Evolutionary conservation across 768 basidiomycete species (phyloP).

Genomic region (Candolleomyces efflorescens): DNA sequence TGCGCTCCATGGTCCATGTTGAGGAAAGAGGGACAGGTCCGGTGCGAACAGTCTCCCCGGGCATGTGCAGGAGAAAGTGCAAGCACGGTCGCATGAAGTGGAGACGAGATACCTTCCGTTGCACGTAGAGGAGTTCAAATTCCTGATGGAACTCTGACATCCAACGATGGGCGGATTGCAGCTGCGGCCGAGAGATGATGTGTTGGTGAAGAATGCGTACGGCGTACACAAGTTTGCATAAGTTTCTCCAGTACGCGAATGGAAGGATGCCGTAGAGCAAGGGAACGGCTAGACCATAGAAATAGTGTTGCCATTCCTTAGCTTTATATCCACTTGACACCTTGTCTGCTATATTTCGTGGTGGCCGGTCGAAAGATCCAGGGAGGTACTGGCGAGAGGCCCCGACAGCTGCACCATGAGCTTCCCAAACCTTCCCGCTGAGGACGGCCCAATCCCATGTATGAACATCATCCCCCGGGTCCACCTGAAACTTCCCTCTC

Average conservation of each 20-base stretch:
- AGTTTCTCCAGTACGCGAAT: constrained; percentile 20
- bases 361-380: constrained; percentile 36
- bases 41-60: constrained; percentile 16
- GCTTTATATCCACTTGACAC: constrained; percentile 33
- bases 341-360: constrained; percentile 37
- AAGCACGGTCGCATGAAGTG: constrained; percentile 31
- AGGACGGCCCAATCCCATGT: background rate
- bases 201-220: constrained; percentile 19
- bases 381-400: constrained; percentile 27
- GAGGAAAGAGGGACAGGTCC: constrained; percentile 15
- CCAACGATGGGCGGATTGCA: constrained; percentile 18
- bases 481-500: background rate
- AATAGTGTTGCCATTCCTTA: constrained; percentile 25
- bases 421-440: background rate
- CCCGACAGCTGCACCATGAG: background rate
- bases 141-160: constrained; percentile 24
- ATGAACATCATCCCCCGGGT: background rate
- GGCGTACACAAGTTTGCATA: constrained; percentile 24
- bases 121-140: constrained; percentile 32
- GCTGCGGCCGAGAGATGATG: constrained; percentile 13
- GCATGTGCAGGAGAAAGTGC: constrained; percentile 27
- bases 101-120: constrained; percentile 17
- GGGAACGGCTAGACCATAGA: constrained; percentile 27
- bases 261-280: constrained; percentile 22
- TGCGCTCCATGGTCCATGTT: constrained; percentile 23